These are phyloP conservation scores for Nemania abortiva DNA, from an alignment of 2,329 filamentous ascomycete species.

Conservation along the genomic window DNA sequence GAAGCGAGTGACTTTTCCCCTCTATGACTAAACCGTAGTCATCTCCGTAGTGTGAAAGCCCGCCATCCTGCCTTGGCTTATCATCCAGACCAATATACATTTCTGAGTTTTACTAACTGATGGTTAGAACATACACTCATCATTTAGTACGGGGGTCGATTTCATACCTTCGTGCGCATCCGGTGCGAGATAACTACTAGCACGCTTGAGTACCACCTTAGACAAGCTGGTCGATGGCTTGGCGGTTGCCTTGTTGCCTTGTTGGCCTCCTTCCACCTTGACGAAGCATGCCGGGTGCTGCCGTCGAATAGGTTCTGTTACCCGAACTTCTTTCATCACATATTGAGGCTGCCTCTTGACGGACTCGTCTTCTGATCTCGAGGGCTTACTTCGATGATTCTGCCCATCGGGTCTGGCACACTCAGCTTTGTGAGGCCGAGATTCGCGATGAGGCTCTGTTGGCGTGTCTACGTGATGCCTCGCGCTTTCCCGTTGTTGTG, in stretches of 20 bases:
- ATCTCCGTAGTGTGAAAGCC: background rate
- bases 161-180: constrained; percentile 16
- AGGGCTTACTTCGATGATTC: background rate
- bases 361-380: constrained; percentile 3
- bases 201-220: constrained; percentile 1
- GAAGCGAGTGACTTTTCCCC: constrained; percentile 11
- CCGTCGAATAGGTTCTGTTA: constrained; percentile 12
- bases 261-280: constrained; percentile 19
- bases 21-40: background rate
- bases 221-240: constrained; percentile 30
- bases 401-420: background rate
- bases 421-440: background rate
- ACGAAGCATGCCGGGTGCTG: constrained; percentile 22
- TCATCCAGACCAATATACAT: constrained; percentile 1
- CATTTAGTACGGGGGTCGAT: background rate
- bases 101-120: constrained; percentile 12
- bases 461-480: background rate
- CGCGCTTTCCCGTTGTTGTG: background rate
- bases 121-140: background rate
- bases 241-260: constrained; percentile 37
- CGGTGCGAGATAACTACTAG: background rate
- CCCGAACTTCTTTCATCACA: constrained; percentile 16
- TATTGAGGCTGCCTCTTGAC: background rate
- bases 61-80: background rate
- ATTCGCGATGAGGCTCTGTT: constrained; percentile 11